Conservation (phyloP, 352 stramenopile genomes). For the Globisporangium middletonii region DNA sequence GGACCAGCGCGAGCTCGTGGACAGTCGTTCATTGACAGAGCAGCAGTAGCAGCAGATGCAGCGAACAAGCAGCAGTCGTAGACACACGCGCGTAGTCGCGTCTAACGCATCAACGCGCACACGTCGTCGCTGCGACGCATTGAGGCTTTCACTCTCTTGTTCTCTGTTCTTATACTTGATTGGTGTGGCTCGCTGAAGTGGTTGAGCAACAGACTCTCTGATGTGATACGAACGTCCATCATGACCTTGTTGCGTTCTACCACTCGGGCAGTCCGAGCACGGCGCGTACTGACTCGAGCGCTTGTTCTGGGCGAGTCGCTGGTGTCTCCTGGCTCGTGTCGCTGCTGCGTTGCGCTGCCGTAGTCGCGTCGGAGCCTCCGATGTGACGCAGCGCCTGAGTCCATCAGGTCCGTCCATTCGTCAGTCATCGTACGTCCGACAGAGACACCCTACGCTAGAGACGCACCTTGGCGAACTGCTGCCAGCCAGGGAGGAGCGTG, state of each 20-base stretch:
- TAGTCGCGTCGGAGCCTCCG: too few species aligned
- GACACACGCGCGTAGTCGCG: neutral
- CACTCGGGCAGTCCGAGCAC: conserved; percentile 20
- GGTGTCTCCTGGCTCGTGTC: neutral
- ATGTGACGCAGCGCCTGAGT: neutral
- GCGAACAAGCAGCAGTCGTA: conserved; percentile 2
- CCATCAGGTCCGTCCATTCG: too few species aligned
- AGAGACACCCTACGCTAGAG: too few species aligned
- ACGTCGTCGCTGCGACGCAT: neutral
- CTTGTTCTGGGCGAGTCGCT: conserved; percentile 6
- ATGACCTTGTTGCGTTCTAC: too few species aligned
- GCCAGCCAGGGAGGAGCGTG: conserved; percentile 21
- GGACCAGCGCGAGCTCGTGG: too few species aligned
- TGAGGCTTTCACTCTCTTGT: conserved; percentile 5
- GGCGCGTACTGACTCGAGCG: conserved; percentile 19
- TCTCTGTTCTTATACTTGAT: neutral
- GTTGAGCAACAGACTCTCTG: too few species aligned
- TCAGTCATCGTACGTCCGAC: too few species aligned
- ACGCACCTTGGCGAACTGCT: conserved; percentile 22
- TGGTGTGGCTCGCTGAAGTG: too few species aligned
- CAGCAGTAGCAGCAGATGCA: conserved; percentile 1
- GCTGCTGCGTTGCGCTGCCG: neutral
- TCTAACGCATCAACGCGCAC: neutral
- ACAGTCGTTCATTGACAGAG: neutral
- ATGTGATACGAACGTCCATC: too few species aligned